Evolutionary conservation across 345 rosid genomes (phyloP), one percentile per base, ranked within the genome.

Genomic region (Dipteronia sinensis): DNA sequence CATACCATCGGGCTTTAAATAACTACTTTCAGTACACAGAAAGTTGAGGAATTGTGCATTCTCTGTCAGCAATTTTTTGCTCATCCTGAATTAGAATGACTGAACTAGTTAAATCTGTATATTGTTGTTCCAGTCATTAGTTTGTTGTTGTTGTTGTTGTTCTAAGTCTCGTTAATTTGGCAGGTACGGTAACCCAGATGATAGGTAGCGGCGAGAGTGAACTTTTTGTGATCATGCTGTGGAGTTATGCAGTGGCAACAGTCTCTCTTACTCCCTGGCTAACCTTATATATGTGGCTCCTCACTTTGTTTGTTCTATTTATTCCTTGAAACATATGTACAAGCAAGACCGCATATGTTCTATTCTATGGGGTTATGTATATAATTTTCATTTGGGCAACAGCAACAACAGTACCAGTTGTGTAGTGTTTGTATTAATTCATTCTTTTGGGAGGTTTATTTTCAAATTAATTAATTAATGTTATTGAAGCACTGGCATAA

Each of bases 131-230:
- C 55, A 49, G 55, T 3, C 34, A 31, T 31, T 31, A 31, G 34
- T 31, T 31, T 31, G 34, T 31, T 34, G 17, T 2, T 11, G 16
- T n/a, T n/a, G 5, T 49, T 13, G 17, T 2, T 11, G 16, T 40
- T 10, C n/a, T 13, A 13, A 34, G 22, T 3, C 27, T 17, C 46
- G 13, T 17, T 56, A 23, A 11, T 64, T 40, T 51, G 62, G 76
- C 85, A 82, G 90, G 89, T 34, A 81, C 81, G 0, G 82, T 84
- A 9, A 64, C 81, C 0, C 89, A 86, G 75, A 64, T 88, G 69
- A 67, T 81, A 10, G 75, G 68, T 55, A 77, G 72, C 4, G 84
- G 89, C 0, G 76, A 79, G 89, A 73, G 75, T 7, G 89, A 86
- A 76, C 82, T 76, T 47, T 88, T 89, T 0, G 77, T 86, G 10